Conservation (phyloP, 2,329 filamentous ascomycete genomes). For the Aaosphaeria pasadenensis region DNA sequence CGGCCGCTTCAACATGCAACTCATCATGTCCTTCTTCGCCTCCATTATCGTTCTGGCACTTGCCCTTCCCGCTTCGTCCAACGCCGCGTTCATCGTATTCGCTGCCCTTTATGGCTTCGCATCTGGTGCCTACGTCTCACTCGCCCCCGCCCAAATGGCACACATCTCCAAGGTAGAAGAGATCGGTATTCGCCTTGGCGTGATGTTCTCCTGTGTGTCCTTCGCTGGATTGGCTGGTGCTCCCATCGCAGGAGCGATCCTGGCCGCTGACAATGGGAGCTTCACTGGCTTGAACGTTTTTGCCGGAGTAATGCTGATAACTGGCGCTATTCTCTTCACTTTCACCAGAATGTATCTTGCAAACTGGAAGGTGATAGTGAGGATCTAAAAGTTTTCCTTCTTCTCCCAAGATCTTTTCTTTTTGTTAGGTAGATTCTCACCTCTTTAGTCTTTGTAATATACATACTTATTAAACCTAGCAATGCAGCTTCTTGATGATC, state of each 20-base stretch:
- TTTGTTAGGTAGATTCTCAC: too few relatives aligned
- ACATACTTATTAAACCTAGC: too few relatives aligned
- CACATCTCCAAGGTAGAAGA: conserved; percentile 44
- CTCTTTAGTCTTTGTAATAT: too few relatives aligned
- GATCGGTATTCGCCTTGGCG: conserved; percentile 57
- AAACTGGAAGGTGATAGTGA: conserved; percentile 20
- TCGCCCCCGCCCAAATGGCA: conserved; percentile 44
- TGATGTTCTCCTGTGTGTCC: conserved; percentile 45
- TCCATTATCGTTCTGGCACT: conserved; percentile 47
- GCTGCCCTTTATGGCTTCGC: conserved; percentile 51
- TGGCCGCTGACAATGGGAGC: conserved; percentile 40
- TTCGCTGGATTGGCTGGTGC: conserved; percentile 49
- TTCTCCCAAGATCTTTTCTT: too few relatives aligned
- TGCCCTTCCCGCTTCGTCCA: conserved; percentile 44
- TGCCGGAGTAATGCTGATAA: conserved; percentile 54
- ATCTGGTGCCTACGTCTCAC: conserved; percentile 52
- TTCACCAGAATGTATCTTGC: conserved; percentile 26
- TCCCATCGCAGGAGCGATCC: conserved; percentile 46
- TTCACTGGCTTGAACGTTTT: conserved; percentile 65
- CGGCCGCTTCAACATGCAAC: conserved; percentile 52
- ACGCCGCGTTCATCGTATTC: conserved; percentile 46
- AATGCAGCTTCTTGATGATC: too few relatives aligned
- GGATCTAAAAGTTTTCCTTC: conserved; percentile 7
- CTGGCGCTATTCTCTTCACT: conserved; percentile 36
- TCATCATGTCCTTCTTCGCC: conserved; percentile 29